phyloP scores from a whole-genome alignment of 2,329 filamentous ascomycete species.

The Exophiala dermatitidis region DNA sequence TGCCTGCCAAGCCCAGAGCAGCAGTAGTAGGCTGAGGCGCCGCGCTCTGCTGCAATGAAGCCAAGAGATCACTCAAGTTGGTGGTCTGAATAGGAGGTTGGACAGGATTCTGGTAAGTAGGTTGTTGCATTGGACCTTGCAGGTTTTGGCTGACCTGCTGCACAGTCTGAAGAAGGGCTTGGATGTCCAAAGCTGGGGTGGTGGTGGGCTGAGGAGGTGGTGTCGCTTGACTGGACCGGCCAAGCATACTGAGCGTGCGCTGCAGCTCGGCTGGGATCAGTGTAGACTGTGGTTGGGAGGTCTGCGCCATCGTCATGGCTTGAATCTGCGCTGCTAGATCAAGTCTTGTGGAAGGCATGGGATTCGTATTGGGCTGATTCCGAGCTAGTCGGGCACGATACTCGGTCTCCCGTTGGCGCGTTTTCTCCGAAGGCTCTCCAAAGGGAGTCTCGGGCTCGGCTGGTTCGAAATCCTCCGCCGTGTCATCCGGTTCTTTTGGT shows the following conservation, averaged over 20 bases:
- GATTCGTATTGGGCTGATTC: slow-evolving; percentile 21
- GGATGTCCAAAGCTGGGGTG: slow-evolving; percentile 16
- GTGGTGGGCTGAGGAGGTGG: slow-evolving; percentile 18
- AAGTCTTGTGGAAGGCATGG: background rate
- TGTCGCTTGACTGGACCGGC: slow-evolving; percentile 28
- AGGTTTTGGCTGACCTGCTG: slow-evolving; percentile 31
- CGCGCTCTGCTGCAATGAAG: slow-evolving; percentile 14
- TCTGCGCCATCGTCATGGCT: slow-evolving; percentile 28
- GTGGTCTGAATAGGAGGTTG: slow-evolving; percentile 1
- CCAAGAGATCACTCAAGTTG: slow-evolving; percentile 17
- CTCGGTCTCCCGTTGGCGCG: slow-evolving; percentile 38
- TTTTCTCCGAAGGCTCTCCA: slow-evolving; percentile 37
- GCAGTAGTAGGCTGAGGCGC: slow-evolving; percentile 4
- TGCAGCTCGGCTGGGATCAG: slow-evolving; percentile 17
- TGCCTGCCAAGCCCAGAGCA: slow-evolving; percentile 13
- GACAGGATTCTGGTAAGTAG: slow-evolving; percentile 26
- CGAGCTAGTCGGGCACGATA: slow-evolving; percentile 32
- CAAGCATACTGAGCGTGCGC: slow-evolving; percentile 35
- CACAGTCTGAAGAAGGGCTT: slow-evolving; percentile 17
- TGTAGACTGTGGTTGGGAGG: slow-evolving; percentile 26
- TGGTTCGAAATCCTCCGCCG: slow-evolving; percentile 31
- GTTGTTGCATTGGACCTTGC: slow-evolving; percentile 15
- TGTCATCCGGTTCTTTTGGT: slow-evolving; percentile 41
- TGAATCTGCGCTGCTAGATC: slow-evolving; percentile 29
- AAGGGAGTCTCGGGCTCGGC: slow-evolving; percentile 35